These are phyloP conservation scores for Penicillium cataractarum DNA, from an alignment of 495 filamentous ascomycete genomes.

Conservation along the genomic window DNA sequence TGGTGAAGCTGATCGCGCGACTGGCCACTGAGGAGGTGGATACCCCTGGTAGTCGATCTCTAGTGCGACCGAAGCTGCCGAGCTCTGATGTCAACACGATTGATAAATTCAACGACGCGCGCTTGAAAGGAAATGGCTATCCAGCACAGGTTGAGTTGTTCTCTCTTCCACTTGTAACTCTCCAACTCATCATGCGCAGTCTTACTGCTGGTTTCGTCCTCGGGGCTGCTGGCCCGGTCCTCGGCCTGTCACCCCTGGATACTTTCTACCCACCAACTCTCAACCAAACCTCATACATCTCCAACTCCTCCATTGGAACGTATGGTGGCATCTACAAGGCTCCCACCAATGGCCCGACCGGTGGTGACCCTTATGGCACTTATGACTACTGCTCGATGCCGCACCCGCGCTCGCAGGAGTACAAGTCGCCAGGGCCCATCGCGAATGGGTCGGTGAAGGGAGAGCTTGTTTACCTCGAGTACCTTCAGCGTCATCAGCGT, in stretches of 20 bases:
- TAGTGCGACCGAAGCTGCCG: slow-evolving; percentile 8
- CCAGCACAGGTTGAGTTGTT: not conserved
- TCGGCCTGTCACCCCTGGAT: slow-evolving; percentile 28
- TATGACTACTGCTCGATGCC: slow-evolving; percentile 53
- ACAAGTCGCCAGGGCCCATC: slow-evolving; percentile 35
- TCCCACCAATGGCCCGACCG: slow-evolving; percentile 31
- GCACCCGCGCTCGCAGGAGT: slow-evolving; percentile 44
- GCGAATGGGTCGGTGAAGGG: slow-evolving; percentile 33
- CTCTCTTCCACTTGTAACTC: not conserved
- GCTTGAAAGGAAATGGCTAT: not conserved
- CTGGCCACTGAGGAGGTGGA: slow-evolving; percentile 11
- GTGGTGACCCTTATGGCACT: slow-evolving; percentile 26
- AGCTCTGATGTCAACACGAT: slow-evolving; percentile 2
- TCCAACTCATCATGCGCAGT: slow-evolving; percentile 20
- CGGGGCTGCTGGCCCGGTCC: slow-evolving; percentile 12
- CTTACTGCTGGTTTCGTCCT: slow-evolving; percentile 13
- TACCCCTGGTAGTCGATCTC: not conserved
- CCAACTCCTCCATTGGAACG: slow-evolving; percentile 41
- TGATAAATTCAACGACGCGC: not conserved
- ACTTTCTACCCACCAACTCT: slow-evolving; percentile 46
- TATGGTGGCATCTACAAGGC: slow-evolving; percentile 48
- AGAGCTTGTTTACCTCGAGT: slow-evolving; percentile 44
- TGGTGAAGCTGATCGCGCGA: slow-evolving; percentile 14
- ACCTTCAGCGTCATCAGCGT: slow-evolving; percentile 48
- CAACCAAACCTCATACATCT: slow-evolving; percentile 44